Base-by-base conservation (phyloP, 2,329 filamentous ascomycete genomes). In the Verticillium albo-atrum region DNA sequence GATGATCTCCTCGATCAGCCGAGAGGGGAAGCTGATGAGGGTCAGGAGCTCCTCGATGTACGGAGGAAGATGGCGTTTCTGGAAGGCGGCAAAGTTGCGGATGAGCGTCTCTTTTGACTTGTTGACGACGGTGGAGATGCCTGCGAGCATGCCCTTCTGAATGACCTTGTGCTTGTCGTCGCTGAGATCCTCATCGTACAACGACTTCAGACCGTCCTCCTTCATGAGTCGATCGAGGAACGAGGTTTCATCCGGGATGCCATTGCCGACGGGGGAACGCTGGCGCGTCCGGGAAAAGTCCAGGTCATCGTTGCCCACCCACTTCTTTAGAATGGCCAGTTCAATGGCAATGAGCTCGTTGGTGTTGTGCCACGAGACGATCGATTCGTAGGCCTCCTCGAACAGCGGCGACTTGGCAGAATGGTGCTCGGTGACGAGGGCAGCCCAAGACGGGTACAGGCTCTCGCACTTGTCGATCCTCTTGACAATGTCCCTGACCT, bases 1-100 rank as follows among this genome's bases (percentile, higher is more conserved):
- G 71, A 97, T 97, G 68, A 99, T 96, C 71, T 98, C 95, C 74
- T 98, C 92, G 47, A 99, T 95, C 35, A 99, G 83, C 9, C 95
- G 89, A 1, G 93, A 96, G 1, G 95, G 95, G 69, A 99, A 99
- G 75, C 96, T 98, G 79, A 99, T 97, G 51, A 99, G 81, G 0
- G 92, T 97, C 54, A 98, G 85, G 52, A 99, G 82, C 73, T 99
- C 95, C 71, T 99, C 95, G 60, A 99, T 96, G 71, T 97, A 98
- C 0, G 93, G 93, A 6, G 95, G 95, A 17, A 99, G 80, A 75
- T 99, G 94, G 4, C 94, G 88, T 68, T 93, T 90, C 47, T 89
- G 87, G 71, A 98, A 99, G 1, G 88, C 87, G 62, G 87, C 86
- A 3, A 92, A 90, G 70, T 97, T 97, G 65, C 87, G 81, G 54